phyloP scores from a whole-genome alignment of 23 red algal genomes.

The Agarophyton chilense region DNA sequence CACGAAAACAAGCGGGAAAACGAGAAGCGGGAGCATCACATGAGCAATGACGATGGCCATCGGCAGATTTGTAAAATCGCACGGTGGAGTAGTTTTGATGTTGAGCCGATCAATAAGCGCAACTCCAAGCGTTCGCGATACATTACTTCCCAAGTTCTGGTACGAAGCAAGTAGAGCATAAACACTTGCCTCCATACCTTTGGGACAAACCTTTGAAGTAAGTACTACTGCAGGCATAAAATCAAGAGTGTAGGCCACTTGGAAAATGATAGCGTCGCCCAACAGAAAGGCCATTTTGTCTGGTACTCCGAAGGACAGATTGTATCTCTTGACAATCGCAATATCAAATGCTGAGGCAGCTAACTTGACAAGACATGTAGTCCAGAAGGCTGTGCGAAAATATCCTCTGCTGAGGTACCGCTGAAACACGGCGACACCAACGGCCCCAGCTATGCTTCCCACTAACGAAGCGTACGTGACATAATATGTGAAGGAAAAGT shows the following conservation, averaged over 20 bases:
- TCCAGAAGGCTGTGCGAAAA: constrained; percentile 76
- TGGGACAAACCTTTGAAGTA: constrained; percentile 77
- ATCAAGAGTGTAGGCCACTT: constrained; percentile 48
- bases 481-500: constrained; percentile 78
- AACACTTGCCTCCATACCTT: constrained; percentile 74
- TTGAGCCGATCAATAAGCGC: constrained; percentile 57
- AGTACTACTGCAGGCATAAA: constrained; percentile 82
- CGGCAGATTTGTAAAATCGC: constrained; percentile 69
- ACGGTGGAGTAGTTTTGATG: constrained; percentile 61
- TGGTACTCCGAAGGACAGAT: constrained; percentile 56
- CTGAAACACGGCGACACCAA: constrained; percentile 72
- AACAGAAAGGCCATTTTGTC: constrained; percentile 68
- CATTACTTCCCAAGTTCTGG: constrained; percentile 62
- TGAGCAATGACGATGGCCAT: constrained; percentile 70
- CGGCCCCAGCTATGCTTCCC: constrained; percentile 54
- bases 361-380: constrained; percentile 67
- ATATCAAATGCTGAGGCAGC: constrained; percentile 68
- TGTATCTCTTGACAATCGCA: constrained; percentile 58
- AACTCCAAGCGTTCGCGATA: constrained; percentile 69
- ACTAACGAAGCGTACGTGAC: constrained; percentile 69
- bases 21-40: constrained; percentile 55
- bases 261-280: constrained; percentile 70
- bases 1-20: constrained; percentile 68
- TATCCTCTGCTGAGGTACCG: constrained; percentile 44
- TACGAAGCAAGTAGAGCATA: constrained; percentile 73